phyloP scores from a whole-genome alignment of 352 stramenopile species.

The Globisporangium polare region DNA sequence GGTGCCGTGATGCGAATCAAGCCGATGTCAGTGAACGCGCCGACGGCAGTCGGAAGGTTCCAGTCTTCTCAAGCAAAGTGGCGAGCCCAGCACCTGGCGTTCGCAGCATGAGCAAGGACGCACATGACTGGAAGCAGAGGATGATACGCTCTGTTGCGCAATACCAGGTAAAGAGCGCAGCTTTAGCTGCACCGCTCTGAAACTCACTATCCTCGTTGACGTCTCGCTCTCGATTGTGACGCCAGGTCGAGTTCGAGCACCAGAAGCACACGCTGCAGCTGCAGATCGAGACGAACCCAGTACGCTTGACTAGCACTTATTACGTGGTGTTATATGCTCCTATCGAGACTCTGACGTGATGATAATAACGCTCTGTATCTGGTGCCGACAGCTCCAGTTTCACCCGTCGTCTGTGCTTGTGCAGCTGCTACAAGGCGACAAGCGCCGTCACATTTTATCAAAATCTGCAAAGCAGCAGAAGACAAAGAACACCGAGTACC shows the following conservation, averaged over 20 bases:
- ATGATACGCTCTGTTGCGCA: background rate
- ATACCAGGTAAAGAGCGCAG: background rate
- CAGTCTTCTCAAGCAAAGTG: background rate
- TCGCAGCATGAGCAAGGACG: background rate
- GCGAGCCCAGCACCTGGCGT: background rate
- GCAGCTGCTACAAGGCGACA: constrained; percentile 38
- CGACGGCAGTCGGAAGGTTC: background rate
- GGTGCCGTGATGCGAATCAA: background rate
- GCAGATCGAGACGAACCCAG: constrained; percentile 42
- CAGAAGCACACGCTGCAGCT: constrained; percentile 41
- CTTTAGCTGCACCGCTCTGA: background rate
- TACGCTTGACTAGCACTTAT: constrained; percentile 10
- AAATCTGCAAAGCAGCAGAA: constrained; percentile 24
- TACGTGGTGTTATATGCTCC: background rate
- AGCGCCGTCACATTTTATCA: constrained; percentile 13
- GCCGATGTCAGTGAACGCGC: background rate
- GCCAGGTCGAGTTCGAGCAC: constrained; percentile 27
- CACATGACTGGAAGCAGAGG: background rate
- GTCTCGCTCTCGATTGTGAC: background rate
- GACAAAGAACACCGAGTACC: constrained; percentile 36
- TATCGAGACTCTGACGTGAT: background rate
- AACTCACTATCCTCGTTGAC: background rate
- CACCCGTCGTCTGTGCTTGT: constrained; percentile 47
- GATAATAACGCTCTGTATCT: background rate
- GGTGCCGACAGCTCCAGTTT: constrained; percentile 34